Evolutionary conservation across 2,329 filamentous ascomycete species (phyloP).

Genomic region (Sclerotinia spermophila): DNA sequence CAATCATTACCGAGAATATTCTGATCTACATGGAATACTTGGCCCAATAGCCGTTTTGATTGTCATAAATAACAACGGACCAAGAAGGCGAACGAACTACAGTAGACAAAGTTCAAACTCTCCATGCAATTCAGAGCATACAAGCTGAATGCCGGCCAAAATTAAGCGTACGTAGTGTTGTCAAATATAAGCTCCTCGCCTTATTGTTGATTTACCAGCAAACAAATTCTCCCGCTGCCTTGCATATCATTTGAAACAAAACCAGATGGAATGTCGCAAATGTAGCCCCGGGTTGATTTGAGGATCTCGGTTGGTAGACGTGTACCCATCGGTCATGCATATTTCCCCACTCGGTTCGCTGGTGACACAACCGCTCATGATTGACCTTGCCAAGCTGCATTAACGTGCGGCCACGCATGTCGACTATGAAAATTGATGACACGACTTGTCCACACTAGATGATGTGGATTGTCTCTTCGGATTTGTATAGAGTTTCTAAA

Average conservation of each 20-base stretch:
- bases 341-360: constrained; percentile 3
- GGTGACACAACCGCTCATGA: neutral
- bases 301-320: neutral
- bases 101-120: neutral
- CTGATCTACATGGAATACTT: neutral
- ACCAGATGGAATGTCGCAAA: neutral
- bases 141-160: neutral
- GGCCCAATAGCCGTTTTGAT: constrained; percentile 4
- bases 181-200: neutral
- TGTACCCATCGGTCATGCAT: neutral
- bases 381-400: neutral
- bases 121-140: neutral
- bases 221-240: neutral
- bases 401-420: constrained; percentile 8
- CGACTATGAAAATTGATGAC: neutral
- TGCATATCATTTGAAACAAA: neutral
- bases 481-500: neutral
- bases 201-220: neutral
- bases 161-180: neutral
- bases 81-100: neutral
- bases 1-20: neutral
- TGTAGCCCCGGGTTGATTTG: neutral
- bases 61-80: neutral
- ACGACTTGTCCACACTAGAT: neutral
- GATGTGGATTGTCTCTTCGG: neutral